These are phyloP conservation scores for Pinus taeda DNA, from an alignment of 75 land plant genomes.

Conservation along the genomic window DNA sequence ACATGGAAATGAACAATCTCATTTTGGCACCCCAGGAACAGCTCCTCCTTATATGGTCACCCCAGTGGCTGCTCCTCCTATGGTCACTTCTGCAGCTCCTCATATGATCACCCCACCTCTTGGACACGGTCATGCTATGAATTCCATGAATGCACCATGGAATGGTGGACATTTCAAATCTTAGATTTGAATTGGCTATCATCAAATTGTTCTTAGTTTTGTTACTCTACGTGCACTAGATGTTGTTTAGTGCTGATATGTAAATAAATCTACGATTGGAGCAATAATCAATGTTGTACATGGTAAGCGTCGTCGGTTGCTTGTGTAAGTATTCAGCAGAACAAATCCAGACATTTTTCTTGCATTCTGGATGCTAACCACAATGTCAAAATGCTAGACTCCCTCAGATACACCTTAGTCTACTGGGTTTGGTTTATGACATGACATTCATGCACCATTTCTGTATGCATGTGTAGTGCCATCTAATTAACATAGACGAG, in stretches of 20 bases:
- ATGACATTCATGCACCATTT: too few species aligned
- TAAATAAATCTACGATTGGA: neutral
- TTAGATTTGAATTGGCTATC: neutral
- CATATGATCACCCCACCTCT: neutral
- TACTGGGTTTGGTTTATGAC: too few species aligned
- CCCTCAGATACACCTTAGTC: too few species aligned
- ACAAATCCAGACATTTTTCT: neutral
- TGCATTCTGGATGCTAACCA: neutral
- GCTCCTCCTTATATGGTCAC: too few species aligned
- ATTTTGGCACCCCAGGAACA: neutral
- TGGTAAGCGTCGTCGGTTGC: neutral
- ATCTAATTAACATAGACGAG: too few species aligned
- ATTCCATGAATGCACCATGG: constrained; percentile 6
- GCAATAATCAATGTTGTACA: neutral
- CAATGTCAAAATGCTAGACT: neutral
- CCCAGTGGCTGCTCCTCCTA: neutral
- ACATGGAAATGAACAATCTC: constrained; percentile 9
- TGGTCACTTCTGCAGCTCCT: neutral
- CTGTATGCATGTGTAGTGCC: too few species aligned
- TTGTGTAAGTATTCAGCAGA: neutral
- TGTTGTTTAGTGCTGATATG: neutral
- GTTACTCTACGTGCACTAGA: too few species aligned
- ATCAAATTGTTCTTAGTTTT: neutral
- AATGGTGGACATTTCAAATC: constrained; percentile 4
- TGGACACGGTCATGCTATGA: neutral